Base-by-base conservation (phyloP, 345 rosid species). In the Gossypium arboreum region DNA sequence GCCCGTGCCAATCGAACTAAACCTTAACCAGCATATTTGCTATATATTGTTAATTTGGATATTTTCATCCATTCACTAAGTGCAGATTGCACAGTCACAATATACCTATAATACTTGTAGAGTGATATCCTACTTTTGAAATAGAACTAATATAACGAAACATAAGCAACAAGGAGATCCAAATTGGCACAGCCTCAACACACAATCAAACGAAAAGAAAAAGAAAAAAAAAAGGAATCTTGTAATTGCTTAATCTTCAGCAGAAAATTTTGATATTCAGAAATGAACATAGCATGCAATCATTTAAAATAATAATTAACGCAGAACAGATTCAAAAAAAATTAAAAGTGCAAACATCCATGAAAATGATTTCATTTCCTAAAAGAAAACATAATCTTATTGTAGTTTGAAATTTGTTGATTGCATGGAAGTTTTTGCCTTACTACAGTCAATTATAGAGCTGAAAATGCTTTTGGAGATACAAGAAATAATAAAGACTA, bases 1-100 rank as follows among this genome's bases (percentile, higher is more conserved):
- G 39, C 39, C 0, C 0, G 3, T 34, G 0, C 0, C 6, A 34
- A 4, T 4, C 39, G 1, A 34, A 4, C 39, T 34, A 4, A 34
- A 34, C 0, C 6, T 34, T 34, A 34, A 34, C 3, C 1, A 34
- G 1, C 39, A 34, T 34, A 34, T 29, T 58, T 22, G 16, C 8
- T 24, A 12, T 12, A 25, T 58, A 1, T 20, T 6, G 2, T 20
- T 20, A 10, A 56, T 8, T 18, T 22, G 5, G 9, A n/a, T 4
- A 18, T 18, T 57, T 57, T 22, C 27, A 20, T 20, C 61, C 24
- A 25, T 57, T 57, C 9, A 4, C 27, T 4, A 4, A 3, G 3
- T 18, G 60, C 60, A 56, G 10, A 27, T 9, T 9, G 2, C 9
- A 20, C 61, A 57, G 7, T 5, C 7, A 34, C 7, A 34, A 34